These are phyloP conservation scores for Urochloa ruziziensis DNA, from an alignment of 176 grass and related monocot species.

Conservation along the genomic window DNA sequence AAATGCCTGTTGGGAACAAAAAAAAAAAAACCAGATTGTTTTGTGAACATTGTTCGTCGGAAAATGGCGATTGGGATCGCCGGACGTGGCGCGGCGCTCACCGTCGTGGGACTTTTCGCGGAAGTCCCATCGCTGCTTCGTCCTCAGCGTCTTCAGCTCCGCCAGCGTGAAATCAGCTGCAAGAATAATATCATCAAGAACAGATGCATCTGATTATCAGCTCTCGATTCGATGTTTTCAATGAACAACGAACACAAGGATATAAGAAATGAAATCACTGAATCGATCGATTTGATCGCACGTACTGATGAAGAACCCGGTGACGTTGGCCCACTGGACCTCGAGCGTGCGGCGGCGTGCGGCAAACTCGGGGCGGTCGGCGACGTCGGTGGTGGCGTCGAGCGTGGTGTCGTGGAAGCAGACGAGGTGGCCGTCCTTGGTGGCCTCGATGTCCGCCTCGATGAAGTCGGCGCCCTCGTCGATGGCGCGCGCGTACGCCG, in stretches of 20 bases:
- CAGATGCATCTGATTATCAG: neutral
- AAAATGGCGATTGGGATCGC: neutral
- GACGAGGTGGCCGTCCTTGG: slow-evolving; percentile 52
- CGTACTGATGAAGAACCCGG: slow-evolving; percentile 43
- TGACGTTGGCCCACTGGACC: slow-evolving; percentile 54
- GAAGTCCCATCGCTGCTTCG: slow-evolving; percentile 47
- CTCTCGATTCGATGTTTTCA: no score
- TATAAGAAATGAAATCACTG: neutral
- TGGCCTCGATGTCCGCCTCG: slow-evolving; percentile 48
- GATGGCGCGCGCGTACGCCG: slow-evolving; percentile 46
- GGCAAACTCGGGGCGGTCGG: slow-evolving; percentile 45
- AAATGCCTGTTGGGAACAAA: slow-evolving; percentile 16
- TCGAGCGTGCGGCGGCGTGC: slow-evolving; percentile 35
- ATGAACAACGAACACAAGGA: neutral
- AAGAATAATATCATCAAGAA: neutral
- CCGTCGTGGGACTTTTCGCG: slow-evolving; percentile 46
- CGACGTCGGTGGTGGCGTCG: slow-evolving; percentile 46
- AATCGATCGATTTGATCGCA: no score
- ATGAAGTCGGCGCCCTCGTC: slow-evolving; percentile 65
- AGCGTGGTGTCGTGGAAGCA: slow-evolving; percentile 59
- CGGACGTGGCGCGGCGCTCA: neutral
- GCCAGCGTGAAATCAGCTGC: slow-evolving; percentile 52
- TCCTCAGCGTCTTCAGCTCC: slow-evolving; percentile 49
- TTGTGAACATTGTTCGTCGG: neutral
- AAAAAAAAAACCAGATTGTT: neutral